Evolutionary conservation across 805 yeast genomes (phyloP), one percentile per base, ranked within the genome.

Genomic region (Saturnispora bothae): DNA sequence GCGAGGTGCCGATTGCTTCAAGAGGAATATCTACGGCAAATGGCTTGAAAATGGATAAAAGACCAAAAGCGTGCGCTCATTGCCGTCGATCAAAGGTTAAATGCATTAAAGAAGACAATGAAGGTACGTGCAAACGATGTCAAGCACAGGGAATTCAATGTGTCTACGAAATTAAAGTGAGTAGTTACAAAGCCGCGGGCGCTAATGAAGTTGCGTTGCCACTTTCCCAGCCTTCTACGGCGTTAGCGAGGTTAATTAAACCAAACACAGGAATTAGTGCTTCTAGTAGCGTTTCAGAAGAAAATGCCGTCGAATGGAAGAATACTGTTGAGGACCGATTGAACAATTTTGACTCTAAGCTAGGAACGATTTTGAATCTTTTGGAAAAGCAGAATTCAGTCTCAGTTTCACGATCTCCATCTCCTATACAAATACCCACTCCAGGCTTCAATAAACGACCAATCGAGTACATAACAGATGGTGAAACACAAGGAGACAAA

Each of bases 31-130:
- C 14, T 3, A 20, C 23, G 9, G 13, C 12, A 37, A 31, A 37
- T 14, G 31, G 18, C 15, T 31, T 22, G 3, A 37, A 31, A n/a
- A 25, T 15, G 20, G 38, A 36, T 14, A 20, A 22, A 29, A 33
- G 37, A 23, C 28, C 40, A 12, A 76, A 71, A 49, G 84, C 85
- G 3, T 78, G 86, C 53, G 63, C 72, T 18, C 64, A 66, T 47
- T 78, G 86, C 52, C 68, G 81, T 40, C 64, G 64, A 49, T 64
- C 78, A 17, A 78, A 78, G 54, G 76, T 78, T 20, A 75, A 68
- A 53, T 78, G 86, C 48, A 66, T 65, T 28, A 74, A 74, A 48
- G 48, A 60, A 5, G 61, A 59, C 2, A 52, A 48, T 44, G 57
- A 52, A 37, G 48, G 69, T 37, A 77, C 78, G 2, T 78, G 86